Conservation (phyloP, 1,139 yeast species). For the Yamadazyma buinensis region DNA sequence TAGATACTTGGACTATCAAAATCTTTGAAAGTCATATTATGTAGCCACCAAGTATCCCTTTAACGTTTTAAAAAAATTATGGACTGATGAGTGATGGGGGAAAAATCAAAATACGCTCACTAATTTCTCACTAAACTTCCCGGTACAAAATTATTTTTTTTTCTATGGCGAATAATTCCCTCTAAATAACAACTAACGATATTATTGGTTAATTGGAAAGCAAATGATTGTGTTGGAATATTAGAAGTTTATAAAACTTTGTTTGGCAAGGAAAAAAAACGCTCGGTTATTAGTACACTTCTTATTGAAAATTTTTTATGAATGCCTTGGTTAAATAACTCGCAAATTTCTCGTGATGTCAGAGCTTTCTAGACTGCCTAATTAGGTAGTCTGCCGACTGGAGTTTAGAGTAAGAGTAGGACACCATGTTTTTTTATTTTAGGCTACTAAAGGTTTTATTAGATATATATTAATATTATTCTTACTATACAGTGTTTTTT, state of each 20-base stretch:
- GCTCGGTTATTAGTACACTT: too few relatives aligned
- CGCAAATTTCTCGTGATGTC: constrained; percentile 5
- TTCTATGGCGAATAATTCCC: not conserved
- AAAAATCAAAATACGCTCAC: not conserved
- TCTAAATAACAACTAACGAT: too few relatives aligned
- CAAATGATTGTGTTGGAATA: too few relatives aligned
- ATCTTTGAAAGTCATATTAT: constrained; percentile 10
- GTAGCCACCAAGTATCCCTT: too few relatives aligned
- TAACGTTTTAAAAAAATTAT: too few relatives aligned
- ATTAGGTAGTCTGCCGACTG: not conserved
- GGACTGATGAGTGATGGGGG: too few relatives aligned
- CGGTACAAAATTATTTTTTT: not conserved
- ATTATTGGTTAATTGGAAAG: too few relatives aligned
- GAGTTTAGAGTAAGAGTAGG: not conserved
- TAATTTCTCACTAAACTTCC: not conserved
- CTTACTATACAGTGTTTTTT: too few relatives aligned
- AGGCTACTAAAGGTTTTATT: too few relatives aligned
- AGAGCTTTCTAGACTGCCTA: not conserved
- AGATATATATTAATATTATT: too few relatives aligned
- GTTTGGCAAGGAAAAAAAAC: too few relatives aligned
- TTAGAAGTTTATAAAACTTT: too few relatives aligned
- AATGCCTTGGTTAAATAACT: constrained; percentile 2
- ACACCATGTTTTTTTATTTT: not conserved
- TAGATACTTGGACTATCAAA: constrained; percentile 33
- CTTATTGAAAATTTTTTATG: constrained; percentile 5